phyloP scores from a whole-genome alignment of 2,329 filamentous ascomycete genomes.

The Phaeophleospora eucalypticola region DNA sequence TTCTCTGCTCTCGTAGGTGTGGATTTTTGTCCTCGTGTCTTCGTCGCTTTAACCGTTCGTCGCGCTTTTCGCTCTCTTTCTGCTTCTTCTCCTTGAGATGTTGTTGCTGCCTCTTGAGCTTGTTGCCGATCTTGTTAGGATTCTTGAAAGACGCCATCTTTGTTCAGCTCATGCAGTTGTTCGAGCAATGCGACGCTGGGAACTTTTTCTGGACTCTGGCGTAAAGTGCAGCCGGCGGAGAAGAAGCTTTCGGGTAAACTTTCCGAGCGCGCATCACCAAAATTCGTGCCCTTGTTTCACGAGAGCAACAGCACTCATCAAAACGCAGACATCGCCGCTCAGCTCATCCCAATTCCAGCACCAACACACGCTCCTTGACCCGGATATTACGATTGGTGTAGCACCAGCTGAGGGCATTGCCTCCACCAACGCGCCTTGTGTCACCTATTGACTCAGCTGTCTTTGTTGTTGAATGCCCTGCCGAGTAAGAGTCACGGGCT shows the following conservation, averaged over 20 bases:
- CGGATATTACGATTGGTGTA: neutral
- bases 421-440: neutral
- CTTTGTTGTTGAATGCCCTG: conserved; percentile 14
- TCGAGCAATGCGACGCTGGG: neutral
- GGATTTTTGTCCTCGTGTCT: conserved; percentile 84
- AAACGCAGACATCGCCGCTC: neutral
- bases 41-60: conserved; percentile 71
- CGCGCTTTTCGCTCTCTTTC: conserved; percentile 68
- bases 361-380: neutral
- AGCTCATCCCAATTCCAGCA: neutral
- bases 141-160: conserved; percentile 29
- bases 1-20: conserved; percentile 64
- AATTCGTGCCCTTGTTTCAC: too few relatives aligned
- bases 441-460: conserved; percentile 10
- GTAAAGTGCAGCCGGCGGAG: neutral
- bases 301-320: too few relatives aligned
- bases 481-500: conserved; percentile 14
- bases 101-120: conserved; percentile 71
- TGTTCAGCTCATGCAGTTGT: neutral
- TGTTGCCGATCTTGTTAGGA: conserved; percentile 42
- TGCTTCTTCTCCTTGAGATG: conserved; percentile 77
- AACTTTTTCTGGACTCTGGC: conserved; percentile 3
- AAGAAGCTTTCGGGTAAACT: neutral
- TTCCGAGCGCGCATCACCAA: neutral
- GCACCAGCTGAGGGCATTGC: neutral